These are phyloP conservation scores for Spathaspora arborariae DNA, from an alignment of 805 yeast species.

Conservation along the genomic window DNA sequence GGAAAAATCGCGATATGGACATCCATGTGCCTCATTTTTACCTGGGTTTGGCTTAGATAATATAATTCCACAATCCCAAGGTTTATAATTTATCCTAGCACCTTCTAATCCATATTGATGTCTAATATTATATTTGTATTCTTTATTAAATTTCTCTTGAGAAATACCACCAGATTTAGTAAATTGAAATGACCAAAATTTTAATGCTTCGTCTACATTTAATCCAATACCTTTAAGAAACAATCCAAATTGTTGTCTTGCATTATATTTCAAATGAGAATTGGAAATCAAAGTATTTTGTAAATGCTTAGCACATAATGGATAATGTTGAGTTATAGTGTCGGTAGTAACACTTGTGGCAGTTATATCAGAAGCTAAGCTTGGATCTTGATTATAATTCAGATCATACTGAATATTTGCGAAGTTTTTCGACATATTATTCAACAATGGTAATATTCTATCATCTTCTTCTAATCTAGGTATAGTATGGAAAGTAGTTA, in stretches of 20 bases:
- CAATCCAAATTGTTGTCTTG: slow-evolving; percentile 79
- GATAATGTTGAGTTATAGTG: slow-evolving; percentile 62
- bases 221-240: slow-evolving; percentile 91
- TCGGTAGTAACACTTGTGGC: slow-evolving; percentile 56
- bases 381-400: slow-evolving; percentile 26
- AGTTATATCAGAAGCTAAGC: slow-evolving; percentile 45
- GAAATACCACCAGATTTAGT: slow-evolving; percentile 49
- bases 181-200: slow-evolving; percentile 79
- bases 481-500: slow-evolving; percentile 68
- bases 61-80: slow-evolving; percentile 81
- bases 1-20: slow-evolving; percentile 81
- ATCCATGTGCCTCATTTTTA: slow-evolving; percentile 77
- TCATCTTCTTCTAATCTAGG: slow-evolving; percentile 91
- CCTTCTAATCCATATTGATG: slow-evolving; percentile 94
- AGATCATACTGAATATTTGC: slow-evolving; percentile 50
- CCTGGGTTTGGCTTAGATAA: slow-evolving; percentile 67
- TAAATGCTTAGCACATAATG: slow-evolving; percentile 72
- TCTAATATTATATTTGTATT: slow-evolving; percentile 82
- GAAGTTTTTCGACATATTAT: slow-evolving; percentile 61
- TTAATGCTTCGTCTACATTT: slow-evolving; percentile 79
- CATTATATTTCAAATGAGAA: slow-evolving; percentile 77
- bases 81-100: slow-evolving; percentile 76
- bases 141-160: slow-evolving; percentile 77
- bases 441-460: slow-evolving; percentile 77
- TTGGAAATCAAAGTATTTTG: slow-evolving; percentile 55